Percentiles rank a stretch among this genome's conserved stretches.
Evolutionary conservation across 768 basidiomycete genomes (phyloP).

Genomic region (Mycena capillaripes): DNA sequence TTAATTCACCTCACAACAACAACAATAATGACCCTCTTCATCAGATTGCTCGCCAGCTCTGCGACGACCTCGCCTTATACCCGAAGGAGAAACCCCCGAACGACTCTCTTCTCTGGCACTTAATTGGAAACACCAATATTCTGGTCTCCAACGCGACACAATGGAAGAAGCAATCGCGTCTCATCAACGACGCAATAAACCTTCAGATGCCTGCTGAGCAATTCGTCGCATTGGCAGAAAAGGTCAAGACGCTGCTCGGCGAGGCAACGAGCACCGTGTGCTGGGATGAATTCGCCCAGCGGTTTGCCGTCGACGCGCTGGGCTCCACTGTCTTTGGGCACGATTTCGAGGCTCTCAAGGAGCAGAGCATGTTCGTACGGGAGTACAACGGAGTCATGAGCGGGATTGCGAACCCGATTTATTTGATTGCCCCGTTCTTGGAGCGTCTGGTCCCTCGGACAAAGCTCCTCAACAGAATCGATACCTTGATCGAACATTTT

Average conservation of each 20-base stretch:
- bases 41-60: conserved; percentile 44
- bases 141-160: conserved; percentile 54
- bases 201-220: conserved; percentile 50
- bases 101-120: conserved; percentile 52
- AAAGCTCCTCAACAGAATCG: conserved; percentile 46
- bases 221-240: conserved; percentile 47
- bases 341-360: conserved; percentile 51
- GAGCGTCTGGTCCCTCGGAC: conserved; percentile 47
- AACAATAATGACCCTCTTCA: neutral
- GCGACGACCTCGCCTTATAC: conserved; percentile 40
- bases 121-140: conserved; percentile 52
- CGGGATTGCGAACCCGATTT: conserved; percentile 49
- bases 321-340: conserved; percentile 53
- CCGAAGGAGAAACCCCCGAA: conserved; percentile 47
- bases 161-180: conserved; percentile 53
- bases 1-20: neutral
- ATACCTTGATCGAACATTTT: conserved; percentile 46
- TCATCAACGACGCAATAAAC: conserved; percentile 51
- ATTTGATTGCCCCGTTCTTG: conserved; percentile 50
- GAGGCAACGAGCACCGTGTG: conserved; percentile 35
- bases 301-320: conserved; percentile 53
- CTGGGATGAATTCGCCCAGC: conserved; percentile 40
- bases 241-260: conserved; percentile 49
- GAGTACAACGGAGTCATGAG: conserved; percentile 54
- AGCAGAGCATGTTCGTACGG: conserved; percentile 49